phyloP scores from a whole-genome alignment of 345 rosid species.

The Gossypium rotundifolium region DNA sequence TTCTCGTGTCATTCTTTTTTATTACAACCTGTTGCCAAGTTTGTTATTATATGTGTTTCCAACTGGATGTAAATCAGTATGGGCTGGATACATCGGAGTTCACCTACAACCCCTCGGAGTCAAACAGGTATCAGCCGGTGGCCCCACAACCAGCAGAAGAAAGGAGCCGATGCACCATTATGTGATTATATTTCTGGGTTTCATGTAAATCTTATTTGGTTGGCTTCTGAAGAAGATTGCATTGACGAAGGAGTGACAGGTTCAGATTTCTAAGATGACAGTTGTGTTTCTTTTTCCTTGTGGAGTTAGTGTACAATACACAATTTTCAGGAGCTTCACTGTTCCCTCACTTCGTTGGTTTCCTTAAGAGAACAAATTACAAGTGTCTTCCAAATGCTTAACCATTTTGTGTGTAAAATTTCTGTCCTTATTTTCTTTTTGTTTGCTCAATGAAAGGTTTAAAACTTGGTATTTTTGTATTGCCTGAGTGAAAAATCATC shows the following conservation, averaged over 20 bases:
- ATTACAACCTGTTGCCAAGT: background rate
- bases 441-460: background rate
- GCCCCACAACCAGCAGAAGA: conserved; percentile 66
- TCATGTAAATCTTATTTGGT: background rate
- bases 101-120: conserved; percentile 82
- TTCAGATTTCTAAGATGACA: conserved; percentile 22
- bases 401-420: conserved; percentile 17
- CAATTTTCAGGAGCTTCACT: conserved; percentile 20
- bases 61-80: conserved; percentile 45
- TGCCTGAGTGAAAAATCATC: background rate
- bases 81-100: conserved; percentile 92
- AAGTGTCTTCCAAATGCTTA: conserved; percentile 12
- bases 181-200: conserved; percentile 37
- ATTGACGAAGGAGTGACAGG: conserved; percentile 15
- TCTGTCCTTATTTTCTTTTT: background rate
- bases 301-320: conserved; percentile 24
- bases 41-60: conserved; percentile 7
- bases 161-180: conserved; percentile 79
- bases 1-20: background rate
- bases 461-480: background rate
- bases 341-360: background rate
- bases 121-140: conserved; percentile 65
- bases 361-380: background rate
- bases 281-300: conserved; percentile 19
- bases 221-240: conserved; percentile 12